Evolutionary conservation across 345 rosid species (phyloP), one percentile per base, ranked within the genome.

Genomic region (Rhodamnia rubescens): DNA sequence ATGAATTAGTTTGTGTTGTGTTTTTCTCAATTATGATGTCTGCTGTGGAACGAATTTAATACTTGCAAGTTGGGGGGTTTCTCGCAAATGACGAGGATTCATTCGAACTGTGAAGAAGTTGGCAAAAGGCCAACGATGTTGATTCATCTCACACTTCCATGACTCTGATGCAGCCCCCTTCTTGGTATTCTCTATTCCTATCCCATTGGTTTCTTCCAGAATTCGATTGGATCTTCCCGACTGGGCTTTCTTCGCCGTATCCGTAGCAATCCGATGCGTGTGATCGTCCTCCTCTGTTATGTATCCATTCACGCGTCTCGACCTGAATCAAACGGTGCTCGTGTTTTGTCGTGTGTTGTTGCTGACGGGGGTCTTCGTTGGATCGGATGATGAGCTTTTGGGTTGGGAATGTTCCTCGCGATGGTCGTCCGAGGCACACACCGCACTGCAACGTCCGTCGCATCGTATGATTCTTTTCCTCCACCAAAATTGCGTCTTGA

Each of bases 91-190:
- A 83, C 85, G 56, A 83, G 83, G 54, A 81, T 81, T 61, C 27
- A 22, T 83, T 36, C 64, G 15, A 56, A 4, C 44, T 13, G 78
- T 69, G 74, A 83, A 36, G 85, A 83, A 55, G 74, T 53, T 53
- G 44, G 52, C 29, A 11, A n/a, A 47, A 21, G 18, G 20, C 42
- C 47, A 32, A 40, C 24, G 74, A 47, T 83, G 85, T 83, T 26
- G 74, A 36, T 55, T 47, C 53, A 27, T 57, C 50, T 58, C 89
- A 82, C 89, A 90, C 93, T 92, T 90, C 93, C 92, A 92, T 90
- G 92, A 92, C 93, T 90, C 92, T 92, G 93, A 90, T 90, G 91
- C 91, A 4, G 11, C 78, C 47, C 36, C 47, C 12, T 2, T 1
- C 10, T 53, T 15, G 5, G 4, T 29, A 15, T 13, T 52, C 53